A percentile compares a stretch with the other conserved stretches of the same genome.
These are phyloP conservation scores for Microthyrium microscopicum DNA, from an alignment of 2,329 filamentous ascomycete species.

Conservation along the genomic window DNA sequence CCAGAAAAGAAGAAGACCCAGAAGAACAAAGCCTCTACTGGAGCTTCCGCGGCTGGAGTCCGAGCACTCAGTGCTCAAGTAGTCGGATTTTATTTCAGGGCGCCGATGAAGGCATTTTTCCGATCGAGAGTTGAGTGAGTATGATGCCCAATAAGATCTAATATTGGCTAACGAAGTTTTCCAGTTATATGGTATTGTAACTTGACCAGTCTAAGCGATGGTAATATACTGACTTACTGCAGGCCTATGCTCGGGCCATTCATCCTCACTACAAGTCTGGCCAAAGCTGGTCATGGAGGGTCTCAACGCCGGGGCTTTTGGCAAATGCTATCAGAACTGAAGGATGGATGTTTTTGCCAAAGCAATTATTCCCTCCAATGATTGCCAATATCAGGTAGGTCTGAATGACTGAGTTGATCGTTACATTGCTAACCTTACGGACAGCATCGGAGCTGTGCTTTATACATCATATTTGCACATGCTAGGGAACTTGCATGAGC, in stretches of 20 bases:
- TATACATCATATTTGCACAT: conserved; percentile 63
- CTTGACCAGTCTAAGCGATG: too few species aligned
- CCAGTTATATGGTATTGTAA: conserved; percentile 34
- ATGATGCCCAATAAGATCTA: conserved; percentile 1
- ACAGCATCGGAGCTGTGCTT: conserved; percentile 51
- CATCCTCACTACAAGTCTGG: conserved; percentile 34
- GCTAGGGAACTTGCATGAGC: conserved; percentile 48
- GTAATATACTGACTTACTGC: too few species aligned
- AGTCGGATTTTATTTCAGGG: conserved; percentile 80
- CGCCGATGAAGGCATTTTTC: conserved; percentile 86
- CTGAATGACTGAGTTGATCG: background rate
- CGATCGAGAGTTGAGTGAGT: conserved; percentile 74
- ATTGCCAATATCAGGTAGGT: conserved; percentile 50
- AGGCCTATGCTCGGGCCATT: conserved; percentile 47
- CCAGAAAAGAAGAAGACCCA: too few species aligned
- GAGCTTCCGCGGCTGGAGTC: conserved; percentile 71
- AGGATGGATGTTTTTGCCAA: conserved; percentile 57
- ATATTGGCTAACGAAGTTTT: background rate
- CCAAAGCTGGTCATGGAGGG: conserved; percentile 41
- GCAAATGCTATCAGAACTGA: conserved; percentile 50
- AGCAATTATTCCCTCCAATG: conserved; percentile 61
- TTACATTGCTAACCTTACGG: conserved; percentile 8
- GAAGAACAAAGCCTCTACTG: conserved; percentile 46
- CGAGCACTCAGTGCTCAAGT: conserved; percentile 70
- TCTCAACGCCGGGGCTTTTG: conserved; percentile 54